Conservation (phyloP, 495 filamentous ascomycete genomes). For the Umbilicaria muhlenbergii region DNA sequence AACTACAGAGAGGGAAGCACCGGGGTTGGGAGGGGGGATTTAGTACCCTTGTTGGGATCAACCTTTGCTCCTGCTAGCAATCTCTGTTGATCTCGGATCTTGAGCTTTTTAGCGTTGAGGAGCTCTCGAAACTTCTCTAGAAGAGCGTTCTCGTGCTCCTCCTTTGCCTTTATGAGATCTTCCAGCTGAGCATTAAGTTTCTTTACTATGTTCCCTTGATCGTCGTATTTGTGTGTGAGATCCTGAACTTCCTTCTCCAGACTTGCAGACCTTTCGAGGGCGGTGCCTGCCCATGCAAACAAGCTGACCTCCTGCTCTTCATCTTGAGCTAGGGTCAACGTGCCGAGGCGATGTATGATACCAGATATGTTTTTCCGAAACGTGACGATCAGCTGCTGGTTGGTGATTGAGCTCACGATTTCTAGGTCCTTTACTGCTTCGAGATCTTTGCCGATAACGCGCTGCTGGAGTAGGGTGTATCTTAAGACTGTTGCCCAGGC, state of each 20-base stretch:
- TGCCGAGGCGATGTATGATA: constrained; percentile 56
- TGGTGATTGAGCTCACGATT: constrained; percentile 18
- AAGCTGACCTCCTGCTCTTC: constrained; percentile 50
- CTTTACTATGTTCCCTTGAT: constrained; percentile 30
- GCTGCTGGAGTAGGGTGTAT: constrained; percentile 8
- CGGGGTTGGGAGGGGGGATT: no score
- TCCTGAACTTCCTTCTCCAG: constrained; percentile 29
- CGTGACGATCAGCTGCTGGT: constrained; percentile 20
- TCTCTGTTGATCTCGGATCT: constrained; percentile 69
- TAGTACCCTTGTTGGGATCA: constrained; percentile 27
- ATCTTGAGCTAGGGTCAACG: constrained; percentile 42
- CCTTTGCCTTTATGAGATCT: constrained; percentile 49
- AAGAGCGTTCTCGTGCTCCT: constrained; percentile 51
- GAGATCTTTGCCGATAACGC: background rate
- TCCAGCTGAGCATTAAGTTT: constrained; percentile 42
- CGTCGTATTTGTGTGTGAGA: constrained; percentile 27
- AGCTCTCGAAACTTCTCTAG: constrained; percentile 55
- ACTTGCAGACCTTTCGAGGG: constrained; percentile 25
- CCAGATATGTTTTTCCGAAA: constrained; percentile 39
- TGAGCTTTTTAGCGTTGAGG: constrained; percentile 81
- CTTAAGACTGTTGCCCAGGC: constrained; percentile 41
- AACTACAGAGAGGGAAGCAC: constrained; percentile 1
- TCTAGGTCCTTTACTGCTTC: constrained; percentile 16
- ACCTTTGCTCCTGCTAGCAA: constrained; percentile 44
- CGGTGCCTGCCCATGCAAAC: constrained; percentile 54